These are phyloP conservation scores for Kondoa malvinella DNA, from an alignment of 768 basidiomycete genomes.

Conservation along the genomic window DNA sequence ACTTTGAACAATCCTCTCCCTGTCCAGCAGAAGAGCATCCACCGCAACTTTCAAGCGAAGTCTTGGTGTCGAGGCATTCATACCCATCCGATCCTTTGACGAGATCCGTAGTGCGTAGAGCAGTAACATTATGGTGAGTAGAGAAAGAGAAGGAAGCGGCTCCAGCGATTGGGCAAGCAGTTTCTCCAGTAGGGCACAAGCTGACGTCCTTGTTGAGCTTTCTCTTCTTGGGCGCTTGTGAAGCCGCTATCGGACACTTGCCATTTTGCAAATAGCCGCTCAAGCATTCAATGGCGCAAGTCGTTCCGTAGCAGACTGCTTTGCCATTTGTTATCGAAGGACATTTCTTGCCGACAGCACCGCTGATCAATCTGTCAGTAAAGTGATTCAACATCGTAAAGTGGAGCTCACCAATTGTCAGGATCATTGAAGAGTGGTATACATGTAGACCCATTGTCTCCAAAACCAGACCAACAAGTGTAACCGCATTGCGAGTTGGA, in stretches of 20 bases:
- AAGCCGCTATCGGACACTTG: constrained; percentile 7
- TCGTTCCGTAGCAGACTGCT: neutral
- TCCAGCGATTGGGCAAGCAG: constrained; percentile 19
- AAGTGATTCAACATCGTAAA: neutral
- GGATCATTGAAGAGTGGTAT: neutral
- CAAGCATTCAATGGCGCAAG: neutral
- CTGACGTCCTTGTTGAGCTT: neutral
- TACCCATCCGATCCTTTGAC: constrained; percentile 15
- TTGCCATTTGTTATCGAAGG: neutral
- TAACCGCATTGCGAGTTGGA: neutral
- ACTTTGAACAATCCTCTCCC: constrained; percentile 56
- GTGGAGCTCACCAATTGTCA: neutral
- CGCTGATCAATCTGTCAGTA: neutral
- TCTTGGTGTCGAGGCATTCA: constrained; percentile 41
- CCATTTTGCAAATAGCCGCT: neutral
- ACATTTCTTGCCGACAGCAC: neutral
- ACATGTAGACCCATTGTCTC: neutral
- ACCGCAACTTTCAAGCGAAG: constrained; percentile 56
- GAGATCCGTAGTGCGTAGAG: neutral
- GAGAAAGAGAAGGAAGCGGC: constrained; percentile 4
- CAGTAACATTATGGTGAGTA: neutral
- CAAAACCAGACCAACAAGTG: neutral
- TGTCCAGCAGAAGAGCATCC: constrained; percentile 50
- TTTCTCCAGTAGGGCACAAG: constrained; percentile 16
- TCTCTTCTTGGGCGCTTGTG: constrained; percentile 12